Evolutionary conservation across 208 protist genomes (phyloP).

Genomic region (Leishmania aethiopica): DNA sequence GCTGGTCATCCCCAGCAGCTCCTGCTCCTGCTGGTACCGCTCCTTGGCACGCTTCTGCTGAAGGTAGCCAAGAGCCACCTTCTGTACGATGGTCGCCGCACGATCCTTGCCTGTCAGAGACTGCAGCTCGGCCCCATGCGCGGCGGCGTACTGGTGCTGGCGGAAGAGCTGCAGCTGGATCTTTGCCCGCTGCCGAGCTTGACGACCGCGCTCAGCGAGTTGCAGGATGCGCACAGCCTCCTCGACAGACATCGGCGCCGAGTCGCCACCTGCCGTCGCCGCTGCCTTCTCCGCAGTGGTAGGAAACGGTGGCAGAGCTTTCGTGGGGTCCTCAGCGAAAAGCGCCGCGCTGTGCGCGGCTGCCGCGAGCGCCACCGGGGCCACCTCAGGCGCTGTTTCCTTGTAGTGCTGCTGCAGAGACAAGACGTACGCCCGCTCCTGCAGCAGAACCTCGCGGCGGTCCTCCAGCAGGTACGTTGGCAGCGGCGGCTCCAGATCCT

Average conservation of each 20-base stretch:
- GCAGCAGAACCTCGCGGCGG: conserved; percentile 62
- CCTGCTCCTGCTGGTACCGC: conserved; percentile 81
- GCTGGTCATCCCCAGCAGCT: conserved; percentile 88
- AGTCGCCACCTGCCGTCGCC: background rate
- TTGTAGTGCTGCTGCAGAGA: conserved; percentile 77
- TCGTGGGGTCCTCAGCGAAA: conserved; percentile 38
- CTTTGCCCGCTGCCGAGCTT: conserved; percentile 93
- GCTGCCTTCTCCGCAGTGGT: background rate
- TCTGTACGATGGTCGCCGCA: conserved; percentile 91
- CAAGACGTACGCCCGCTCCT: conserved; percentile 73
- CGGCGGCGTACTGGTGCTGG: conserved; percentile 79
- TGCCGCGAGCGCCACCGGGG: conserved; percentile 60
- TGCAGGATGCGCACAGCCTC: conserved; percentile 92
- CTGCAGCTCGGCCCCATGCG: conserved; percentile 58
- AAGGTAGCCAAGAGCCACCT: conserved; percentile 85
- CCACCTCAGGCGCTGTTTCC: conserved; percentile 60
- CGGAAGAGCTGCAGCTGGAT: conserved; percentile 88
- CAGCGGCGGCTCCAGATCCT: conserved; percentile 83
- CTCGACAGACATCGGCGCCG: conserved; percentile 68
- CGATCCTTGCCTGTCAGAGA: conserved; percentile 78
- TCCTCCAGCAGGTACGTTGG: conserved; percentile 92
- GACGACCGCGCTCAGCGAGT: conserved; percentile 93
- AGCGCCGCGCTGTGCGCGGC: conserved; percentile 10
- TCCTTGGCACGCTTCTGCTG: conserved; percentile 69
- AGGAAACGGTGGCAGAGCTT: conserved; percentile 18